Base-by-base conservation (phyloP, 2,329 filamentous ascomycete genomes). In the Monilinia polystroma region DNA sequence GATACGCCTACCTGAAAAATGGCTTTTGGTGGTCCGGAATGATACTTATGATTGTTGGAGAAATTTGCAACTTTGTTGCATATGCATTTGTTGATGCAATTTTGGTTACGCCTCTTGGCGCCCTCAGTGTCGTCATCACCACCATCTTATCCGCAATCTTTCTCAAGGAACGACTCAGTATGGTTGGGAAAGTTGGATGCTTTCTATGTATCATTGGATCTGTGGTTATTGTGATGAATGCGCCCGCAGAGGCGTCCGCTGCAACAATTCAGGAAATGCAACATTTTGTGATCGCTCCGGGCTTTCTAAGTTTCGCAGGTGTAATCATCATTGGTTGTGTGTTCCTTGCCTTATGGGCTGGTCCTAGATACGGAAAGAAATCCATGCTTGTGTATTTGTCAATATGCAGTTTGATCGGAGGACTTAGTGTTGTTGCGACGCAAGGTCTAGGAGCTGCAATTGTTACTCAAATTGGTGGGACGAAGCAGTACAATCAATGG, bases 21-120 rank as follows among this genome's bases (percentile, higher is more conserved):
- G 83, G 83, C 26, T 97, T 86, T 81, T 99, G 95, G 95, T 99
- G 95, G 95, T 79, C 82, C 1, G 95, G 95, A 73, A 98, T 99
- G 95, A 93, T 82, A 0, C 84, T 98, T 68, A 98, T 99, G 95
- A 97, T 98, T 73, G 74, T 98, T 54, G 95, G 95, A 72, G 95
- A 99, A 79, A 87, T 97, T 66, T 96, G 92, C 85, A 99, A 99
- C 80, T 96, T 98, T 77, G 92, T 94, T 76, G 95, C 95, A 64
- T 98, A 98, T 76, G 92, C 93, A 66, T 98, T 98, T 74, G 95
- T 95, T 70, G 95, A 98, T 78, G 94, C 94, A 68, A 97, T 98
- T 73, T 82, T 98, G 70, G 94, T 98, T 65, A 97, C 94, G 0
- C 93, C 94, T 5, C 82, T 98, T 64, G 94, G 94, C 69, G 94